Base-by-base conservation (phyloP, 2,329 filamentous ascomycete species). In the Hortaea sp. region DNA sequence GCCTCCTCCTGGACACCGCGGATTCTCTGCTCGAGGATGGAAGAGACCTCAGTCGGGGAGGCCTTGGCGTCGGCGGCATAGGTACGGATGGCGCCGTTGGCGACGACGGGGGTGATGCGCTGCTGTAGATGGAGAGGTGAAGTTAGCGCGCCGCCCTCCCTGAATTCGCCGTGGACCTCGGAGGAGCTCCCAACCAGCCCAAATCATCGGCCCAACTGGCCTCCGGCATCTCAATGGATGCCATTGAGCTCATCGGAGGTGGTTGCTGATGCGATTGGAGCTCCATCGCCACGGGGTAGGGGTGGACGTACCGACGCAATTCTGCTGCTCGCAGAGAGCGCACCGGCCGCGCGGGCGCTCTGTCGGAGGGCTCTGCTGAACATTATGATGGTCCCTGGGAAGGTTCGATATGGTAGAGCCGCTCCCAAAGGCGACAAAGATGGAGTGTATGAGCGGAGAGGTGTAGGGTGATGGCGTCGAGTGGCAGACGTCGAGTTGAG, bases 21-120 rank as follows among this genome's bases (percentile, higher is more conserved):
- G 68, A 98, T 98, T 75, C 89, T 82, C 82, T 97, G 90, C 79
- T 97, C 92, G 69, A 98, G 86, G 73, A 98, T 97, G 63, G 90
- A 95, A 63, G 92, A 97, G 65, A 97, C 90, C 79, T 98, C 92
- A 66, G 90, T 98, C 63, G 92, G 92, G 52, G 88, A 74, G 65
- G 92, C 88, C 81, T 97, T 97, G 62, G 87, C 85, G 67, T 94
- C 89, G 73, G 83, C 76, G 69, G 88, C 90, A 76, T 95, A 97
- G 73, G 79, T 80, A 75, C 92, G 87, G 70, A 82, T 72, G 57
- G 60, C 49, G 65, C 79, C 76, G 76, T 81, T 84, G 77, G 83
- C 74, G 70, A 79, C 77, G 69, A 80, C 82, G 69, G 88, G 86
- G 75, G 82, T 83, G 78, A 84, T 84, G 81, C 89, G 89, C 73